Conservation (phyloP, 2,329 filamentous ascomycete species). For the Calonectria multiphialidica region DNA sequence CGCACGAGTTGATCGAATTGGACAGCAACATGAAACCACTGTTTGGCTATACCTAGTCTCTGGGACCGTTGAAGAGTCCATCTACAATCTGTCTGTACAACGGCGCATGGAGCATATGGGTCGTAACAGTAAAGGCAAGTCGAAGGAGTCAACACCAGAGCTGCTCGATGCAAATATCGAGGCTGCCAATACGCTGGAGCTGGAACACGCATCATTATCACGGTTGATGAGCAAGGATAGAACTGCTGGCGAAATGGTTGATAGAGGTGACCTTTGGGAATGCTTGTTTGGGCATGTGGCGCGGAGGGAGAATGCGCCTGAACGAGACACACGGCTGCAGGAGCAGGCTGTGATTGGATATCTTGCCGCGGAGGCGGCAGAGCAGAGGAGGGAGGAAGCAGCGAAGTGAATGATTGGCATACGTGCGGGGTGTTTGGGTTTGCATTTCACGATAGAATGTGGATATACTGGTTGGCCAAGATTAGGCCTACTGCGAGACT, state of each 20-base stretch:
- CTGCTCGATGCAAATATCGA: slow-evolving; percentile 76
- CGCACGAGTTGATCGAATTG: slow-evolving; percentile 93
- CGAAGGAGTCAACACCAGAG: slow-evolving; percentile 56
- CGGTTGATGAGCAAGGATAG: slow-evolving; percentile 78
- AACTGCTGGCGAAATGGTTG: slow-evolving; percentile 83
- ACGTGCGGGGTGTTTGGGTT: too few species aligned
- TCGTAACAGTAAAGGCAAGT: slow-evolving; percentile 50
- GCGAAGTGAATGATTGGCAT: slow-evolving; percentile 1
- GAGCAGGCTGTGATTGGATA: slow-evolving; percentile 55
- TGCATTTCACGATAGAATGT: not conserved
- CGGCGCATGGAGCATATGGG: slow-evolving; percentile 84
- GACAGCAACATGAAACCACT: slow-evolving; percentile 87
- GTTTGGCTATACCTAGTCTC: slow-evolving; percentile 97
- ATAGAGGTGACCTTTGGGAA: slow-evolving; percentile 84
- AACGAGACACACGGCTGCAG: slow-evolving; percentile 44
- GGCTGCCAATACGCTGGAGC: slow-evolving; percentile 84
- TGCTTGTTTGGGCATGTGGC: slow-evolving; percentile 81
- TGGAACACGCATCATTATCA: slow-evolving; percentile 79
- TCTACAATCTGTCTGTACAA: slow-evolving; percentile 87
- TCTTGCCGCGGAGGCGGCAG: slow-evolving; percentile 60
- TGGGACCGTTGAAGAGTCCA: slow-evolving; percentile 91
- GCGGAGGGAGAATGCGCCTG: slow-evolving; percentile 40
- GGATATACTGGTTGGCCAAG: not conserved
- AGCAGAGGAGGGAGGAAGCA: slow-evolving; percentile 45
- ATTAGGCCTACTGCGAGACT: not conserved